Base-by-base conservation (phyloP, 768 basidiomycete genomes). In the Serendipita sp. region DNA sequence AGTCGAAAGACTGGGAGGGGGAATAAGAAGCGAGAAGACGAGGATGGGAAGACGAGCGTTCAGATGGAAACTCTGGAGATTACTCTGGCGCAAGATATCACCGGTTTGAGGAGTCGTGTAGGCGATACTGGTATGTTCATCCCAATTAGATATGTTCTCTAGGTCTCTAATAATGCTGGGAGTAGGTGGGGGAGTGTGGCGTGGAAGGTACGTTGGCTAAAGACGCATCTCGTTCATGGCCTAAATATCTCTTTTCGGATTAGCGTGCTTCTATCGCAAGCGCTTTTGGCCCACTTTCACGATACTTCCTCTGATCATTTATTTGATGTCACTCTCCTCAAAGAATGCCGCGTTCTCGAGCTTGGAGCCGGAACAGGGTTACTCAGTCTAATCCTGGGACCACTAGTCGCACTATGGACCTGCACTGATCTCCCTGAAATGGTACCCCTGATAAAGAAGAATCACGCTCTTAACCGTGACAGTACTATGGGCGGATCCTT, bases 311-410 rank as follows among this genome's bases (percentile, higher is more conserved):
- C 71, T 1, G 67, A 70, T n/a, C 70, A 76, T 1, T 63, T 90
- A 5, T 75, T 91, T 34, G 71, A 81, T 67, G 69, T 72, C 4
- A 71, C 73, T 7, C 62, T 63, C 5, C 74, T 91, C 13, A 69
- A 71, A 30, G 68, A 75, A 3, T 75, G 78, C 3, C 80, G 81
- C 70, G 76, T 90, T 32, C 73, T 91, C 28, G 90, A 92, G 72
- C 80, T 92, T 11, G 89, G 89, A 36, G 80, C 88, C 28, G 89
- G 89, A 0, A 90, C 87, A 1, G 89, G 88, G 4, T 75, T 90
- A 7, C 78, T 91, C 1, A 77, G 81, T 66, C 72, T 88, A 52
- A 77, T 79, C 0, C 72, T 91, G 16, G 78, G 85, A 1, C 80
- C 85, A 1, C 72, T 85, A n/a, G 81, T 84, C n/a, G 72, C 73